Conservation (phyloP, 805 yeast genomes). For the Dipodascus albidus region DNA sequence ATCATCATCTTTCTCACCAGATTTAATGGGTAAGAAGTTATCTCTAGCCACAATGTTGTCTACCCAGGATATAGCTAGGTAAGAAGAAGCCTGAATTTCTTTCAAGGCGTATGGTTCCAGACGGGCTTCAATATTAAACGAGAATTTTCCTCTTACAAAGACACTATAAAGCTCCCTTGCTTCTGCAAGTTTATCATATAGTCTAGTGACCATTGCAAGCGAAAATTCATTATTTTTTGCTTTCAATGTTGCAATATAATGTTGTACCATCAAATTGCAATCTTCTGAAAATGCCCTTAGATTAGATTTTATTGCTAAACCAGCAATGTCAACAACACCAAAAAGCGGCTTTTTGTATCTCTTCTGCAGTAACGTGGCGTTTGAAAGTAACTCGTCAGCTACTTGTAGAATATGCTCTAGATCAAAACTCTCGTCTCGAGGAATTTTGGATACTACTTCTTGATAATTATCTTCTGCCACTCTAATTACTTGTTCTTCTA, state of each 20-base stretch:
- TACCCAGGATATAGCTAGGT: constrained; percentile 37
- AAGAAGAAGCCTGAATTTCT: constrained; percentile 34
- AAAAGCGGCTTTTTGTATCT: constrained; percentile 51
- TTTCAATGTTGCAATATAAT: constrained; percentile 17
- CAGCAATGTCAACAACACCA: constrained; percentile 42
- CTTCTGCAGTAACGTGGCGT: constrained; percentile 42
- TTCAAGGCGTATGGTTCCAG: constrained; percentile 37
- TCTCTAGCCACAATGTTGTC: constrained; percentile 49
- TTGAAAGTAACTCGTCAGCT: constrained; percentile 40
- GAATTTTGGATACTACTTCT: constrained; percentile 36
- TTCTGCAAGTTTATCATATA: constrained; percentile 42
- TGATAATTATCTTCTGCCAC: constrained; percentile 36
- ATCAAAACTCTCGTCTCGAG: constrained; percentile 44
- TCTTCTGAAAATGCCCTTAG: constrained; percentile 23
- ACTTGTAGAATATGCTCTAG: constrained; percentile 45
- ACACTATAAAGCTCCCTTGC: constrained; percentile 41
- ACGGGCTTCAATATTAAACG: constrained; percentile 44
- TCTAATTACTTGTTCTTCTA: constrained; percentile 27
- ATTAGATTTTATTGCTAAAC: constrained; percentile 22
- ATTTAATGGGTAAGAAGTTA: constrained; percentile 35
- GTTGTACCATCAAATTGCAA: constrained; percentile 23
- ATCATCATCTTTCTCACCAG: constrained; percentile 21
- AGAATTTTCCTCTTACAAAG: constrained; percentile 30
- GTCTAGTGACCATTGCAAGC: constrained; percentile 45
- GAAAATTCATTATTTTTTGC: constrained; percentile 21